Evolutionary conservation across 208 protist genomes (phyloP).

Genomic region (Vickermania spadyakhi): DNA sequence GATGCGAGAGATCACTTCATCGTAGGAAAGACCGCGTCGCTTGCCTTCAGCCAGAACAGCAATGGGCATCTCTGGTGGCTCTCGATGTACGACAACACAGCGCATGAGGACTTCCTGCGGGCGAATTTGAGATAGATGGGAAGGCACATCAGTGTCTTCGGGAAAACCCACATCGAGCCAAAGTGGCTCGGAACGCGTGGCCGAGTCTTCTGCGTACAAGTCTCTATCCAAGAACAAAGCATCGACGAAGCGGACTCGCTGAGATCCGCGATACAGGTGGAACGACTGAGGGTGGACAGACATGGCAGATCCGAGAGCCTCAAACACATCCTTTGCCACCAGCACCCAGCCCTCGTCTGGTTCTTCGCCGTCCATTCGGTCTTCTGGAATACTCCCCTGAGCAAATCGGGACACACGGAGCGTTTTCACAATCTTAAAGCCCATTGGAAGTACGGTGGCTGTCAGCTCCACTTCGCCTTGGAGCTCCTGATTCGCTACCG

Average conservation of each 20-base stretch:
- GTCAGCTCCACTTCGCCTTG: conserved; percentile 9
- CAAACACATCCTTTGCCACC: conserved; percentile 44
- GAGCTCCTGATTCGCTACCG: background rate
- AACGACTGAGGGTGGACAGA: conserved; percentile 54
- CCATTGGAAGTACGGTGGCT: conserved; percentile 16
- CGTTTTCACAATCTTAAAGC: conserved; percentile 5
- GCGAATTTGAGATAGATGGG: conserved; percentile 33
- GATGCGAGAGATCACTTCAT: conserved; percentile 44
- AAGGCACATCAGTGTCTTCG: conserved; percentile 17
- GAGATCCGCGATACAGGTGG: conserved; percentile 34
- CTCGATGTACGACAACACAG: conserved; percentile 40
- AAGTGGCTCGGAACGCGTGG: conserved; percentile 30
- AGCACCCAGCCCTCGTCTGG: conserved; percentile 23
- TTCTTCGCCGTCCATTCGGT: background rate
- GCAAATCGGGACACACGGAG: background rate
- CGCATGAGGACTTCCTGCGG: conserved; percentile 31
- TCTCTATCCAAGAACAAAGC: conserved; percentile 41
- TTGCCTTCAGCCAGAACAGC: conserved; percentile 42
- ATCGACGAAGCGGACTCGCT: conserved; percentile 56
- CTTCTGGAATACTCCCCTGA: background rate
- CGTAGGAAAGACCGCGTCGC: conserved; percentile 45
- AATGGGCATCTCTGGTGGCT: conserved; percentile 27
- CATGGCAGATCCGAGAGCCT: conserved; percentile 37
- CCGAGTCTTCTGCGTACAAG: conserved; percentile 1
- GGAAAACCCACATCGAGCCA: conserved; percentile 44